A percentile compares a stretch with the other conserved stretches of the same genome.
These are phyloP conservation scores for Geosmithia flava DNA, from an alignment of 2,329 filamentous ascomycete species.

Conservation along the genomic window DNA sequence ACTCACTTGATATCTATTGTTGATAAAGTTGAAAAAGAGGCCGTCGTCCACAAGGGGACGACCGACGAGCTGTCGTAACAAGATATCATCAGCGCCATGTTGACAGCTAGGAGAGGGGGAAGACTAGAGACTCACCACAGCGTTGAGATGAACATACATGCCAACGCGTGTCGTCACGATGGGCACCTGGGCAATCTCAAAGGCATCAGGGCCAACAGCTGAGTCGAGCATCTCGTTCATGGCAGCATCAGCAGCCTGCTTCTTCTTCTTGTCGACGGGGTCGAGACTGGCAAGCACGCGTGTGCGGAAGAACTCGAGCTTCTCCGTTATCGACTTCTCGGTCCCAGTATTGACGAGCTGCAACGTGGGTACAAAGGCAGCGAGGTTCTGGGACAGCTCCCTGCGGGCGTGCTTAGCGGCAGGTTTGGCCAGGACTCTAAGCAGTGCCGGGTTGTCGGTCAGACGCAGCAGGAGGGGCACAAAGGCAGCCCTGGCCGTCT, in stretches of 20 bases:
- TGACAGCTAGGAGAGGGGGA: neutral
- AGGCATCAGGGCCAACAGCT: slow-evolving; percentile 40
- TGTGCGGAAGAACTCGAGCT: slow-evolving; percentile 45
- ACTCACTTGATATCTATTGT: slow-evolving; percentile 69
- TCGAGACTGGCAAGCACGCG: slow-evolving; percentile 43
- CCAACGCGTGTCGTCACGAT: slow-evolving; percentile 66
- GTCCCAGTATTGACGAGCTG: slow-evolving; percentile 43
- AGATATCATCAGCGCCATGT: neutral
- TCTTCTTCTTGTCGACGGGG: slow-evolving; percentile 39
- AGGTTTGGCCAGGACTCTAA: slow-evolving; percentile 38
- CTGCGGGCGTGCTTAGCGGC: slow-evolving; percentile 38
- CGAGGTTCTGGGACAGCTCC: slow-evolving; percentile 35
- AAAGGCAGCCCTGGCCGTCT: slow-evolving; percentile 48
- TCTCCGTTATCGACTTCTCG: slow-evolving; percentile 34
- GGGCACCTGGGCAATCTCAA: slow-evolving; percentile 51
- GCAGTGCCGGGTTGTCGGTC: slow-evolving; percentile 44
- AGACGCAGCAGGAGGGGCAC: slow-evolving; percentile 50
- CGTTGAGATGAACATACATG: slow-evolving; percentile 75
- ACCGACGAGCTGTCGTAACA: slow-evolving; percentile 51
- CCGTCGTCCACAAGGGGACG: slow-evolving; percentile 75
- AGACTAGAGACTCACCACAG: slow-evolving; percentile 44
- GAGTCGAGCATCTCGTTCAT: slow-evolving; percentile 48
- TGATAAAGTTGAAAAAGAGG: slow-evolving; percentile 65
- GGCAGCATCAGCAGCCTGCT: slow-evolving; percentile 30
- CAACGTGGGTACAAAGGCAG: slow-evolving; percentile 42